phyloP scores from a whole-genome alignment of 495 filamentous ascomycete species.

The Aspergillus carlsbadensis region DNA sequence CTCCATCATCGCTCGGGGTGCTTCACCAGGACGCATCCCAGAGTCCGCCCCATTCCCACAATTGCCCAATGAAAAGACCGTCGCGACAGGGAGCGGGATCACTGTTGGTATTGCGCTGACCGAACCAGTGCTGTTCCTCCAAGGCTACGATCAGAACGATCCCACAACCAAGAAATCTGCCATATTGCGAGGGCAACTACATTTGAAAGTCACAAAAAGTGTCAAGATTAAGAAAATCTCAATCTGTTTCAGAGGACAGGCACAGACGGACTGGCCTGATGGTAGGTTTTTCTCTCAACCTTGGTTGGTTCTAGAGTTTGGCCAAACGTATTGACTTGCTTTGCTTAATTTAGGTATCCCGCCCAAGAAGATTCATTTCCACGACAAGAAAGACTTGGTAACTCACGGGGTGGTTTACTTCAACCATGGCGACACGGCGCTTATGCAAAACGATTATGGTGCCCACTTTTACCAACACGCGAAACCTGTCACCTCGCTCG shows the following conservation, averaged over 20 bases:
- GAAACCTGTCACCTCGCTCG: conserved; percentile 39
- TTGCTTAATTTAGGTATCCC: conserved; percentile 66
- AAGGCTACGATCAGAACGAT: conserved; percentile 85
- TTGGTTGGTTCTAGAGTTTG: conserved; percentile 7
- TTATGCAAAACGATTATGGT: conserved; percentile 62
- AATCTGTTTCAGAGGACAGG: conserved; percentile 79
- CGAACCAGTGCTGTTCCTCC: conserved; percentile 86
- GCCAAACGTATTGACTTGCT: conserved; percentile 10
- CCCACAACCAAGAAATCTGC: conserved; percentile 68
- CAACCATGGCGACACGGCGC: conserved; percentile 56
- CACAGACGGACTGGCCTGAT: conserved; percentile 95
- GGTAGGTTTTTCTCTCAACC: conserved; percentile 44
- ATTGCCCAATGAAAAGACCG: conserved; percentile 59
- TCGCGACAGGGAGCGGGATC: conserved; percentile 72
- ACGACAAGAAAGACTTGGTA: conserved; percentile 66
- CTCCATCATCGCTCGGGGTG: conserved; percentile 20
- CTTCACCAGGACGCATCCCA: conserved; percentile 17
- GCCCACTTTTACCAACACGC: conserved; percentile 47
- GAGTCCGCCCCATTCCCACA: conserved; percentile 36
- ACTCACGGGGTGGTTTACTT: conserved; percentile 49
- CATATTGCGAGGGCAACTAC: conserved; percentile 81
- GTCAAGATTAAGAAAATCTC: conserved; percentile 95
- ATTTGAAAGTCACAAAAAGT: conserved; percentile 80
- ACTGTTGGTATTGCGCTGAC: conserved; percentile 73
- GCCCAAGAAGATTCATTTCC: conserved; percentile 78